A percentile compares a stretch with the other conserved stretches of the same genome.
Conservation (phyloP, 208 protist species). For the Plasmodiophora brassicae region DNA sequence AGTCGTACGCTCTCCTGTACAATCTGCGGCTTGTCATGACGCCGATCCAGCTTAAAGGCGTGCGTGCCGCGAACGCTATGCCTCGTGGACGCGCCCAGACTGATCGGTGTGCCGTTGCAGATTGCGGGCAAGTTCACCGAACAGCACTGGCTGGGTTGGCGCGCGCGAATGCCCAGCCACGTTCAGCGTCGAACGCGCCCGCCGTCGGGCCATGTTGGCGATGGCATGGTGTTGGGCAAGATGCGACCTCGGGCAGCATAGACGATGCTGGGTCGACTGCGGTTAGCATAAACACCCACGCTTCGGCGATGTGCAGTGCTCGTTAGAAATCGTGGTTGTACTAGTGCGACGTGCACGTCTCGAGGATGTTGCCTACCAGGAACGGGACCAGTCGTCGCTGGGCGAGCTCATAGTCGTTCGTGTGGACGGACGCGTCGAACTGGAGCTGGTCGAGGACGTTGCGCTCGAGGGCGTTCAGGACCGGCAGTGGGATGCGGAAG, state of each 20-base stretch:
- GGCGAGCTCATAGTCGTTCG: background rate
- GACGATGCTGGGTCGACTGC: too few species aligned
- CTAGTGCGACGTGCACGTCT: too few species aligned
- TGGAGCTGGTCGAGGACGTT: background rate
- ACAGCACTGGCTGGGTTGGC: constrained; percentile 9
- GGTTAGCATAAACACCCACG: too few species aligned
- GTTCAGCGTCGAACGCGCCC: background rate
- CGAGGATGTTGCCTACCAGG: too few species aligned
- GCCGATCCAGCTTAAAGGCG: background rate
- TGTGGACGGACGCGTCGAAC: background rate
- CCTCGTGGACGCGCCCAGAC: background rate
- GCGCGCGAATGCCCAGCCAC: background rate
- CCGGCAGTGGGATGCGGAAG: background rate
- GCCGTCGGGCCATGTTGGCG: background rate
- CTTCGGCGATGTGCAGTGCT: too few species aligned
- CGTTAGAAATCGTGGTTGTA: too few species aligned
- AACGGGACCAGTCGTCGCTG: background rate
- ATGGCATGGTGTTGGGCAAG: too few species aligned
- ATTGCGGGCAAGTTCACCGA: background rate
- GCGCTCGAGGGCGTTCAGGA: background rate
- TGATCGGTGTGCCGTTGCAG: background rate
- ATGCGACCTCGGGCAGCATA: too few species aligned
- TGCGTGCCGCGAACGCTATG: background rate
- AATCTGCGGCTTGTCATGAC: background rate
- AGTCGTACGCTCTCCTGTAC: background rate